phyloP scores from a whole-genome alignment of 371 early-diverging fungal species.

The Parasitella parasitica region DNA sequence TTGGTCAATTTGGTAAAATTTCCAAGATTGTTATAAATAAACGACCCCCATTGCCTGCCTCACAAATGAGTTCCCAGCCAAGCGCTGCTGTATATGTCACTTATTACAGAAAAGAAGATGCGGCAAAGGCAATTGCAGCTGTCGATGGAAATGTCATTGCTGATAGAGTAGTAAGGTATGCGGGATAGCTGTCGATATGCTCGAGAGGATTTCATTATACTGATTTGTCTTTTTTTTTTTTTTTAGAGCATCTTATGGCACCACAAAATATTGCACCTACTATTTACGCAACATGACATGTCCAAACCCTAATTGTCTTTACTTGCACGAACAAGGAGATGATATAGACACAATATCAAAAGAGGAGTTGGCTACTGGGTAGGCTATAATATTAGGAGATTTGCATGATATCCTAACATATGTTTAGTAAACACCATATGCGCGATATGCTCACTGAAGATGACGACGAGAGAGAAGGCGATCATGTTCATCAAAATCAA shows the following conservation, averaged over 20 bases:
- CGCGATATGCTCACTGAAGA: conserved; percentile 10
- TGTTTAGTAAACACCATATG: conserved; percentile 23
- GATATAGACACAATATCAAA: conserved; percentile 72
- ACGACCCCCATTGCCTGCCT: conserved; percentile 48
- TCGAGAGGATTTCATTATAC: background rate
- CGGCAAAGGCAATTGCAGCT: conserved; percentile 84
- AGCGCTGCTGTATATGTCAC: conserved; percentile 81
- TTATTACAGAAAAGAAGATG: conserved; percentile 86
- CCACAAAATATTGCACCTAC: conserved; percentile 89
- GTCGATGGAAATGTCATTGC: conserved; percentile 90
- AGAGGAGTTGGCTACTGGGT: conserved; percentile 50
- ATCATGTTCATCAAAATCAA: conserved; percentile 6
- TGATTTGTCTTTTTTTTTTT: too few relatives aligned
- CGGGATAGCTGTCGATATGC: background rate
- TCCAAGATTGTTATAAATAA: conserved; percentile 82
- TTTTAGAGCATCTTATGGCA: conserved; percentile 78
- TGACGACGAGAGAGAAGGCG: conserved; percentile 23
- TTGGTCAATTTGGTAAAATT: conserved; percentile 96
- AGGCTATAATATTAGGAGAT: background rate
- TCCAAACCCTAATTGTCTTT: conserved; percentile 81
- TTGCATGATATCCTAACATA: background rate
- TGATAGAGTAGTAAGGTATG: conserved; percentile 74
- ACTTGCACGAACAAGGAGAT: conserved; percentile 86
- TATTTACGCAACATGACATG: conserved; percentile 79
- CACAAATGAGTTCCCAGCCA: conserved; percentile 31